Conservation (phyloP, 1,139 yeast species). For the Geotrichum reessii region DNA sequence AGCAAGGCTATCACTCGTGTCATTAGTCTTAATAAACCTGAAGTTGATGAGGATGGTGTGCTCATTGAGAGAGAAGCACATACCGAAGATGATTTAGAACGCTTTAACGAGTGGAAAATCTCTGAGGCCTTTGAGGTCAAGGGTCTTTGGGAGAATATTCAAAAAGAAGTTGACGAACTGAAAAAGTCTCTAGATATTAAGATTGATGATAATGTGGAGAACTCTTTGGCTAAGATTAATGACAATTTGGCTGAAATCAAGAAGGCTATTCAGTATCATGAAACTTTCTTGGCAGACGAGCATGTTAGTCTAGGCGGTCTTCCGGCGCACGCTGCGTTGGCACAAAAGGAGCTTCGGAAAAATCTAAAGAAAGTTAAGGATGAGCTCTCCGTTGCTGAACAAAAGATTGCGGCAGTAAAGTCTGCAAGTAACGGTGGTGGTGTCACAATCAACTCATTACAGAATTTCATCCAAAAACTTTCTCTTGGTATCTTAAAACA, state of each 20-base stretch:
- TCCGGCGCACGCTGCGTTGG: conserved; percentile 27
- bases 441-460: neutral
- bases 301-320: conserved; percentile 23
- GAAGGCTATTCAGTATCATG: conserved; percentile 23
- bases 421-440: neutral
- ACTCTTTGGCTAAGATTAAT: conserved; percentile 20
- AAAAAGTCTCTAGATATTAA: conserved; percentile 8
- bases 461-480: neutral
- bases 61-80: conserved; percentile 5
- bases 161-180: conserved; percentile 11
- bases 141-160: conserved; percentile 21
- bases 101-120: conserved; percentile 24
- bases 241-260: conserved; percentile 24
- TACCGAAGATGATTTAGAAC: conserved; percentile 20
- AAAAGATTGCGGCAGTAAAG: conserved; percentile 1
- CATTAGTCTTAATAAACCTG: conserved; percentile 10
- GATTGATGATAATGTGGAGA: conserved; percentile 19
- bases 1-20: conserved; percentile 7
- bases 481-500: neutral
- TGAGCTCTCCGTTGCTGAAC: conserved; percentile 13
- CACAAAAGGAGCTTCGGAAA: conserved; percentile 24
- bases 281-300: conserved; percentile 22
- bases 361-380: conserved; percentile 20
- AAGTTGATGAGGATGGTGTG: conserved; percentile 5
- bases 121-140: conserved; percentile 22